phyloP scores from a whole-genome alignment of 139 green algal genomes.

The Spirogloea muscicola region DNA sequence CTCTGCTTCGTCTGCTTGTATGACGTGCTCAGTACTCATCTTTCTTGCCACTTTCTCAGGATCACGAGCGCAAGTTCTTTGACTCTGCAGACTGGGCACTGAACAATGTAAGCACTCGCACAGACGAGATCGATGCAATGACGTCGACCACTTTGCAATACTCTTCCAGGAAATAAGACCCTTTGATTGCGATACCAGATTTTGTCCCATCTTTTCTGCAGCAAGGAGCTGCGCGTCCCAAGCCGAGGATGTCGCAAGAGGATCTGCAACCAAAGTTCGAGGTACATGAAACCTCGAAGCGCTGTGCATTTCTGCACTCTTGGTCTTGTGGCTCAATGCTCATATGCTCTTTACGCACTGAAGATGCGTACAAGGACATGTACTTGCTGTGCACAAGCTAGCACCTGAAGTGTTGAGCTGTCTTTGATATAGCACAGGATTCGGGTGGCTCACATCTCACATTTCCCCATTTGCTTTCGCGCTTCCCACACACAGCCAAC shows the following conservation, averaged over 20 bases:
- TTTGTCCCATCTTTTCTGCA: neutral
- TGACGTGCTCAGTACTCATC: no score
- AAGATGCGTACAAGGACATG: no score
- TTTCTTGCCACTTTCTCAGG: conserved; percentile 6
- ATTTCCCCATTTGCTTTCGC: neutral
- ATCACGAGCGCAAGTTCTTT: conserved; percentile 70
- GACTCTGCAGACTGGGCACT: conserved; percentile 75
- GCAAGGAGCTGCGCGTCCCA: conserved; percentile 36
- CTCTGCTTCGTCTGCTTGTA: no score
- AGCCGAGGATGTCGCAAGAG: conserved; percentile 17
- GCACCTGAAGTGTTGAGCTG: neutral
- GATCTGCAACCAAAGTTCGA: conserved; percentile 65
- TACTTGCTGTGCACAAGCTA: neutral
- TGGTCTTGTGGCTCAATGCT: no score
- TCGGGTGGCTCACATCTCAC: neutral
- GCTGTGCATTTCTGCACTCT: no score
- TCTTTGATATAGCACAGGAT: neutral
- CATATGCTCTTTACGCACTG: no score
- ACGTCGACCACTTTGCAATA: neutral
- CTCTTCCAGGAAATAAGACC: neutral
- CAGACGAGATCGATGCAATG: neutral
- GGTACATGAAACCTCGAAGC: no score
- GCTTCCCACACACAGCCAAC: neutral
- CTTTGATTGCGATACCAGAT: neutral
- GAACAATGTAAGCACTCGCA: conserved; percentile 29